Evolutionary conservation across 352 stramenopile species (phyloP).

Genomic region (Pythium grandisporangium): DNA sequence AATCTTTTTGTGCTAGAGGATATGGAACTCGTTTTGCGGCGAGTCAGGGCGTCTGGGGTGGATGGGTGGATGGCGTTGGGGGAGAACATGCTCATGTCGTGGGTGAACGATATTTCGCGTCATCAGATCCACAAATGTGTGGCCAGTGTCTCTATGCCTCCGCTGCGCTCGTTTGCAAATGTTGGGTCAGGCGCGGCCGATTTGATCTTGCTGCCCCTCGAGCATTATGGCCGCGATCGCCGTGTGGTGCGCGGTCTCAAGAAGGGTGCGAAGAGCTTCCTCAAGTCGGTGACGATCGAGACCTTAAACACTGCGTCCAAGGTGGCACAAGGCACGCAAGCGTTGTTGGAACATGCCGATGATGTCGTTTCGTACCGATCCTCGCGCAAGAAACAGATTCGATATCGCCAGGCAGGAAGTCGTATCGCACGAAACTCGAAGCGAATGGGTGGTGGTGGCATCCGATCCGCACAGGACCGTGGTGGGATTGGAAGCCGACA

Average conservation of each 20-base stretch:
- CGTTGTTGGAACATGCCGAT: constrained; percentile 73
- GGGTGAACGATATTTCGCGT: constrained; percentile 83
- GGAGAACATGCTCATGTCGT: constrained; percentile 76
- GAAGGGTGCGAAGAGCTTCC: constrained; percentile 80
- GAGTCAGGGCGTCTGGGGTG: constrained; percentile 76
- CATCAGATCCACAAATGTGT: constrained; percentile 87
- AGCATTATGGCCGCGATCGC: constrained; percentile 78
- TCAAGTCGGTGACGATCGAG: constrained; percentile 85
- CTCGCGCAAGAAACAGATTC: constrained; percentile 57
- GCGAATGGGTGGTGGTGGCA: constrained; percentile 65
- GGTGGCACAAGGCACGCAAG: constrained; percentile 74
- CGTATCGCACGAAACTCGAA: constrained; percentile 76
- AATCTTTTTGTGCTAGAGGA: constrained; percentile 84
- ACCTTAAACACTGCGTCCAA: constrained; percentile 81
- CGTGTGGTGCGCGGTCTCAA: constrained; percentile 77
- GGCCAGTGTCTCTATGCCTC: constrained; percentile 80
- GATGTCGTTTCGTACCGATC: constrained; percentile 70
- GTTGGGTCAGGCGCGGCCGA: constrained; percentile 79
- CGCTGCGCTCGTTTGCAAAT: constrained; percentile 78
- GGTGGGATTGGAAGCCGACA: constrained; percentile 74
- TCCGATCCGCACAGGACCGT: constrained; percentile 59
- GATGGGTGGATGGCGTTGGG: constrained; percentile 64
- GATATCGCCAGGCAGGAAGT: constrained; percentile 70
- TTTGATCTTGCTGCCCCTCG: constrained; percentile 79
- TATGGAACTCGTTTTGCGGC: constrained; percentile 82